Conservation (phyloP, 1,139 yeast genomes). For the Yamadazyma spencermartinsiae region DNA sequence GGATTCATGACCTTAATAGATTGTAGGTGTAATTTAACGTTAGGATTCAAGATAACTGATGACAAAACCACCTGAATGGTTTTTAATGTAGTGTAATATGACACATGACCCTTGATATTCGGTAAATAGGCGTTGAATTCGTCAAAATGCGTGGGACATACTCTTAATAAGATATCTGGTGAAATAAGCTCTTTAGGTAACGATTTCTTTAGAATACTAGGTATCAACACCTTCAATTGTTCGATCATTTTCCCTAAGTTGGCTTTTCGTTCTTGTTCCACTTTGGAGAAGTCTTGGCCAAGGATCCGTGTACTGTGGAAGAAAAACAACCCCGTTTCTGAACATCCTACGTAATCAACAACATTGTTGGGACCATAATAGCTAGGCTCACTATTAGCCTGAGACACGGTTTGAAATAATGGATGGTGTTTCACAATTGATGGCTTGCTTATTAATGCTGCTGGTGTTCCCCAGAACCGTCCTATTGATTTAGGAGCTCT, state of each 20-base stretch:
- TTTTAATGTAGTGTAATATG: slow-evolving; percentile 55
- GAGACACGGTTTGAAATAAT: too few relatives aligned
- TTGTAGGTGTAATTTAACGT: slow-evolving; percentile 51
- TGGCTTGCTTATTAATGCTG: too few relatives aligned
- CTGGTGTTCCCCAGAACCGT: not conserved
- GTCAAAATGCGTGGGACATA: slow-evolving; percentile 60
- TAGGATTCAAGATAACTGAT: slow-evolving; percentile 53
- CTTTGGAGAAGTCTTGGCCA: not conserved
- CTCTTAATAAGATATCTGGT: slow-evolving; percentile 52
- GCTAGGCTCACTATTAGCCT: too few relatives aligned
- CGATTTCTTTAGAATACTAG: slow-evolving; percentile 51
- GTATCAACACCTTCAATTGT: slow-evolving; percentile 52
- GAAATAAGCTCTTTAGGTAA: slow-evolving; percentile 53
- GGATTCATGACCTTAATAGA: slow-evolving; percentile 28
- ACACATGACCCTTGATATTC: slow-evolving; percentile 55
- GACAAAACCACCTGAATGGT: slow-evolving; percentile 56
- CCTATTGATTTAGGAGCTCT: not conserved
- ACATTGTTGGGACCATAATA: too few relatives aligned
- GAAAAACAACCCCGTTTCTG: not conserved
- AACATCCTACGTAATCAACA: too few relatives aligned
- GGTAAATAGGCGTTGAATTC: slow-evolving; percentile 57
- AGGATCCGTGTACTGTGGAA: not conserved
- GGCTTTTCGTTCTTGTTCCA: slow-evolving; percentile 33
- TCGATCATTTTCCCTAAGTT: slow-evolving; percentile 65
- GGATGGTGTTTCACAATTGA: too few relatives aligned